Evolutionary conservation across 345 rosid genomes (phyloP).

Genomic region (Tarenaya hassleriana): DNA sequence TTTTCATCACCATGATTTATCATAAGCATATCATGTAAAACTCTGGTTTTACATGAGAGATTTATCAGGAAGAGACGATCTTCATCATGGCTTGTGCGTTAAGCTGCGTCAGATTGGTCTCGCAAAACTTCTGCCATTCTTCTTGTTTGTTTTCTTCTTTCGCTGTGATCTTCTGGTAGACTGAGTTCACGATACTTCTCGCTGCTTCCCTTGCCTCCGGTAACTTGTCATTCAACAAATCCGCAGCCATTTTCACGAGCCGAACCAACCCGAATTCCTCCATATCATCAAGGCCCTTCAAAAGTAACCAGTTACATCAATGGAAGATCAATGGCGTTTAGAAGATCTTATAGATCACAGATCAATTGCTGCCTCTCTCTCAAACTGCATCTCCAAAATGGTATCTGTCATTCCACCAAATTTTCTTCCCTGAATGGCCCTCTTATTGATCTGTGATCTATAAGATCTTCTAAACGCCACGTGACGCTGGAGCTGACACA

Average conservation of each 20-base stretch:
- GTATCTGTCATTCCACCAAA: too few species aligned
- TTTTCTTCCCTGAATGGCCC: too few species aligned
- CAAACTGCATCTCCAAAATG: constrained; percentile 63
- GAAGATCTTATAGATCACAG: too few species aligned
- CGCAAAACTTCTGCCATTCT: constrained; percentile 77
- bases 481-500: constrained; percentile 44
- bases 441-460: too few species aligned
- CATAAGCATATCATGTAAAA: constrained; percentile 17
- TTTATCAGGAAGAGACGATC: constrained; percentile 34
- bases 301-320: background rate
- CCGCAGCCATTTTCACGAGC: constrained; percentile 51
- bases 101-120: constrained; percentile 40
- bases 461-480: too few species aligned
- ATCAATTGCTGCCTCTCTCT: too few species aligned
- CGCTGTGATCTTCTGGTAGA: constrained; percentile 36
- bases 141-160: constrained; percentile 53
- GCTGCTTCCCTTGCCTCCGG: constrained; percentile 96
- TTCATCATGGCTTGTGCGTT: constrained; percentile 66
- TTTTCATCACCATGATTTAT: background rate
- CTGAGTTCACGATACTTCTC: constrained; percentile 40
- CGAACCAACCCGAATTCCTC: constrained; percentile 51
- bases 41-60: constrained; percentile 22
- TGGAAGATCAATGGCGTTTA: too few species aligned
- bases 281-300: constrained; percentile 54
- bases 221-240: constrained; percentile 64